Evolutionary conservation across 2,329 filamentous ascomycete species (phyloP).

Genomic region (Pyrenochaeta sp.): DNA sequence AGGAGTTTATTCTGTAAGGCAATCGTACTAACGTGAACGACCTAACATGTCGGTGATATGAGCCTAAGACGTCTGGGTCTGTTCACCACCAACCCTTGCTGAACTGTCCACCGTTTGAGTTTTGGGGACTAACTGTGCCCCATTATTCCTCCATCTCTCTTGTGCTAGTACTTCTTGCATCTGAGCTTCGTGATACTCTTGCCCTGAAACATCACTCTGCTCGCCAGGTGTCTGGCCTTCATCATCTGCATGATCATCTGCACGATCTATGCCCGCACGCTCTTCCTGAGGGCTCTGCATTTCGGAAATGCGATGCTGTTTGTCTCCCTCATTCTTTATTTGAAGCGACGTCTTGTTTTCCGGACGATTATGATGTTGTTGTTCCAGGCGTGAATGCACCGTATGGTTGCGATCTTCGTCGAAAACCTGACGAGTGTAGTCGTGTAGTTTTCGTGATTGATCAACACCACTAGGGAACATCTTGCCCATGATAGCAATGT

Average conservation of each 20-base stretch:
- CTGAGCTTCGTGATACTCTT: background rate
- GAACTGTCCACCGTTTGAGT: constrained; percentile 3
- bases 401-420: constrained; percentile 38
- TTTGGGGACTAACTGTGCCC: background rate
- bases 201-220: constrained; percentile 24
- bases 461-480: constrained; percentile 50
- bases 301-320: constrained; percentile 17
- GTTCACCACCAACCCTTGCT: background rate
- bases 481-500: constrained; percentile 45
- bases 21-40: background rate
- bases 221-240: constrained; percentile 27
- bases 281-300: constrained; percentile 19
- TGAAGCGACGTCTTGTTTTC: constrained; percentile 7
- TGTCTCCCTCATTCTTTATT: constrained; percentile 36
- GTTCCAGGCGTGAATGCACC: constrained; percentile 27
- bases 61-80: background rate
- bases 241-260: constrained; percentile 29
- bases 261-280: constrained; percentile 35
- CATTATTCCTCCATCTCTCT: background rate
- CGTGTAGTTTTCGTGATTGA: constrained; percentile 39
- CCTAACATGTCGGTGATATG: background rate
- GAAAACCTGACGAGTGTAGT: constrained; percentile 44
- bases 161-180: background rate
- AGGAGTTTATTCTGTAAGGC: background rate
- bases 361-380: constrained; percentile 21